Evolutionary conservation across 495 filamentous ascomycete species (phyloP).

Genomic region (Podospora sp.): DNA sequence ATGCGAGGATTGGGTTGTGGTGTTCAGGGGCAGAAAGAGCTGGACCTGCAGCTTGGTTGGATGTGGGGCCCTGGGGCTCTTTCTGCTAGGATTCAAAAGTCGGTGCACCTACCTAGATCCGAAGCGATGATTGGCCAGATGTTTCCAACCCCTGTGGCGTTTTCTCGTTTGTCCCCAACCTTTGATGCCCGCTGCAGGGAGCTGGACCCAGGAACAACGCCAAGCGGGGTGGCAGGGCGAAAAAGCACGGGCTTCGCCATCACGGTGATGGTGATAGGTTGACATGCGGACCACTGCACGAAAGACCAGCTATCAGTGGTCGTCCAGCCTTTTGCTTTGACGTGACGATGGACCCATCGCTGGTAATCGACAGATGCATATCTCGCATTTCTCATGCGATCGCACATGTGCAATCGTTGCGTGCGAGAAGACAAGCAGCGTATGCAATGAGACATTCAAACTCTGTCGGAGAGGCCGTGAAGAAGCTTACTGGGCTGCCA

Average conservation of each 20-base stretch:
- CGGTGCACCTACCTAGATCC: neutral
- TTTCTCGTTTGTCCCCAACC: constrained; percentile 11
- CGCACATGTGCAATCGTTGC: constrained; percentile 6
- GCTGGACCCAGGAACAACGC: neutral
- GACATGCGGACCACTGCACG: neutral
- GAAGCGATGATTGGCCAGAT: constrained; percentile 10
- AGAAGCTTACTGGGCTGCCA: too few relatives aligned
- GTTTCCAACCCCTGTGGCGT: constrained; percentile 18
- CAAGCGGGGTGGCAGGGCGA: constrained; percentile 5
- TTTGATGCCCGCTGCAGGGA: constrained; percentile 4
- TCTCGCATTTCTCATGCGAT: neutral
- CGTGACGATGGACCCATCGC: neutral
- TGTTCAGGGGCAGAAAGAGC: constrained; percentile 15
- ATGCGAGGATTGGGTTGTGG: constrained; percentile 13
- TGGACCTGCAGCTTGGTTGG: constrained; percentile 15
- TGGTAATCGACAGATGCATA: neutral
- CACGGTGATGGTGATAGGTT: constrained; percentile 1
- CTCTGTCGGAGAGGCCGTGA: too few relatives aligned
- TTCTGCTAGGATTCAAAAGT: constrained; percentile 3
- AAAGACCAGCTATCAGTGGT: neutral
- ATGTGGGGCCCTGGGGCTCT: constrained; percentile 4
- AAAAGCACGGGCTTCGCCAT: neutral
- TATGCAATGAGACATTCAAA: neutral
- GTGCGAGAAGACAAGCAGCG: neutral
- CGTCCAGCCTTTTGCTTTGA: neutral